Evolutionary conservation across 352 stramenopile genomes (phyloP).

Genomic region (Globisporangium nunn): DNA sequence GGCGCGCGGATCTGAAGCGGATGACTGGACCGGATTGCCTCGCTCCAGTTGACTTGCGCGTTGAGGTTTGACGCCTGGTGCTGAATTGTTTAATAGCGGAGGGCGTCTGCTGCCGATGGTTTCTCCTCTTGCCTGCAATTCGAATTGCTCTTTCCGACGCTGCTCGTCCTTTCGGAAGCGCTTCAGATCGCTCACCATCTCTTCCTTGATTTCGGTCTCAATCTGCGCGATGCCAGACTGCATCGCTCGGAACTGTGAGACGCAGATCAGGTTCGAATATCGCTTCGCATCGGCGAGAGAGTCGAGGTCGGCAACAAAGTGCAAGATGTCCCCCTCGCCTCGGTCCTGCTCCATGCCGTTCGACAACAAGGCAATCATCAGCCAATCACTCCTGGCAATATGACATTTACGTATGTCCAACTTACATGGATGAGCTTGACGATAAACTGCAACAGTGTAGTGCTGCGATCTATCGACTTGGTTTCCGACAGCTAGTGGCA

Average conservation of each 20-base stretch:
- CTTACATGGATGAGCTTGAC: slow-evolving; percentile 71
- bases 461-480: slow-evolving; percentile 69
- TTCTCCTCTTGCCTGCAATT: slow-evolving; percentile 11
- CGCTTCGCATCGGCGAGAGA: slow-evolving; percentile 46
- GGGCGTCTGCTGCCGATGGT: neutral
- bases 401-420: neutral
- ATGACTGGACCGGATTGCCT: neutral
- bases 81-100: slow-evolving; percentile 3
- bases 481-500: slow-evolving; percentile 60
- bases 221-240: slow-evolving; percentile 47
- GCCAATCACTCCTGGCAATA: neutral
- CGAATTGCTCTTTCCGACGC: slow-evolving; percentile 22
- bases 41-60: neutral
- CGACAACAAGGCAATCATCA: neutral
- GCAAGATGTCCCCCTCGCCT: slow-evolving; percentile 57
- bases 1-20: slow-evolving; percentile 9
- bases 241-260: slow-evolving; percentile 41
- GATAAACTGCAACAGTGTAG: slow-evolving; percentile 73
- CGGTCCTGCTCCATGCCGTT: slow-evolving; percentile 36
- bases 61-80: neutral
- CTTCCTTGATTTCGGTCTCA: slow-evolving; percentile 64
- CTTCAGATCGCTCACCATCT: slow-evolving; percentile 50
- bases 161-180: slow-evolving; percentile 43
- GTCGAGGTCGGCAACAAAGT: slow-evolving; percentile 59
- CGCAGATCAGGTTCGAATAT: slow-evolving; percentile 63